phyloP scores from a whole-genome alignment of 345 rosid genomes.

The Aethionema arabicum region DNA sequence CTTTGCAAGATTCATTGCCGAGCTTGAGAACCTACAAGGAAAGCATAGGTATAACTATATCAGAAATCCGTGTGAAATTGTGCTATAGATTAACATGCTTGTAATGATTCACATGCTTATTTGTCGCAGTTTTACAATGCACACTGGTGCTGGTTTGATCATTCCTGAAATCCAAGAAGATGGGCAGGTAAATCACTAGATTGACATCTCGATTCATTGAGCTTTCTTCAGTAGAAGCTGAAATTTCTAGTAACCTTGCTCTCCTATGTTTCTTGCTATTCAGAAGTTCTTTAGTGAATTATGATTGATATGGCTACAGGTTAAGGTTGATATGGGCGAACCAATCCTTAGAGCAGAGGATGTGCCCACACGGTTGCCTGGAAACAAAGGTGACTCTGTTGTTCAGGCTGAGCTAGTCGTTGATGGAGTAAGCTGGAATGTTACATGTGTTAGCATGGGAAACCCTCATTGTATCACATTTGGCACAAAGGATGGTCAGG shows the following conservation, averaged over 20 bases:
- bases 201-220: slow-evolving; percentile 7
- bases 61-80: neutral
- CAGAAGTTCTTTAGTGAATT: slow-evolving; percentile 2
- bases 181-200: slow-evolving; percentile 50
- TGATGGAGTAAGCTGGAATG: slow-evolving; percentile 84
- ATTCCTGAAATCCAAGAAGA: slow-evolving; percentile 76
- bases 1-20: slow-evolving; percentile 83
- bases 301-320: slow-evolving; percentile 47
- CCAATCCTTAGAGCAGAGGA: slow-evolving; percentile 79
- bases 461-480: slow-evolving; percentile 95
- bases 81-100: slow-evolving; percentile 2
- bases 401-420: slow-evolving; percentile 57
- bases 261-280: neutral
- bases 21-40: slow-evolving; percentile 75
- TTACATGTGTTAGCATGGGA: slow-evolving; percentile 98
- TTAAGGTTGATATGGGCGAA: slow-evolving; percentile 92
- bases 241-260: neutral
- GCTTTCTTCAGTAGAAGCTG: neutral
- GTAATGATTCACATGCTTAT: neutral
- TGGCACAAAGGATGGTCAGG: slow-evolving; percentile 64
- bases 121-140: slow-evolving; percentile 61
- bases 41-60: slow-evolving; percentile 48
- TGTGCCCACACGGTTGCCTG: slow-evolving; percentile 71
- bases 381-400: slow-evolving; percentile 50
- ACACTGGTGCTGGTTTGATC: slow-evolving; percentile 94